These are phyloP conservation scores for Leccinum huronense DNA, from an alignment of 1,284 basidiomycete species.

Conservation along the genomic window DNA sequence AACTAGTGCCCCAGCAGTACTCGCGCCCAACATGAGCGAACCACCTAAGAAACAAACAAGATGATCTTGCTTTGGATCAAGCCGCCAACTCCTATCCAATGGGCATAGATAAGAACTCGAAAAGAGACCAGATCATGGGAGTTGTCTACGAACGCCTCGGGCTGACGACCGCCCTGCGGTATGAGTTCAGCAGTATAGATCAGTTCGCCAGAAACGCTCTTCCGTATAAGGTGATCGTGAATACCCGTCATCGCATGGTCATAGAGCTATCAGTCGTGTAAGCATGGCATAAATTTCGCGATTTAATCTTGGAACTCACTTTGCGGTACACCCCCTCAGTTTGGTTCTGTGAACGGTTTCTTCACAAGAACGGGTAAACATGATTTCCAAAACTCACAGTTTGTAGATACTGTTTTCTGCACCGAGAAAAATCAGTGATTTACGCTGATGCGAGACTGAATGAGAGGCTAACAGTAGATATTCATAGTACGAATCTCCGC, in stretches of 20 bases:
- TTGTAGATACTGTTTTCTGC: constrained; percentile 78
- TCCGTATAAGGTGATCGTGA: constrained; percentile 71
- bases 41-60: constrained; percentile 95
- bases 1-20: constrained; percentile 56
- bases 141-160: constrained; percentile 46
- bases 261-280: constrained; percentile 65
- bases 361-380: constrained; percentile 8
- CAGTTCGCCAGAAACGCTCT: constrained; percentile 56
- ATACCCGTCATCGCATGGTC: constrained; percentile 81
- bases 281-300: not conserved
- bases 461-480: constrained; percentile 69
- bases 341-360: constrained; percentile 53
- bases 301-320: constrained; percentile 40
- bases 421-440: constrained; percentile 9
- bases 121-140: not conserved
- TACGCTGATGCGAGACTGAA: not conserved
- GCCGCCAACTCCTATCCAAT: constrained; percentile 57
- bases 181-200: constrained; percentile 83
- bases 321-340: constrained; percentile 79
- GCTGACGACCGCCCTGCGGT: constrained; percentile 48
- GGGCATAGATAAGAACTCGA: constrained; percentile 12
- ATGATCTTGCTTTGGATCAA: constrained; percentile 90
- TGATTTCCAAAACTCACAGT: constrained; percentile 48
- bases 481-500: constrained; percentile 95
- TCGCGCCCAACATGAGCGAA: constrained; percentile 87